Percentiles rank a stretch among this genome's conserved stretches.
Conservation (phyloP, 495 filamentous ascomycete species). For the Penicillium cosmopolitanum region DNA sequence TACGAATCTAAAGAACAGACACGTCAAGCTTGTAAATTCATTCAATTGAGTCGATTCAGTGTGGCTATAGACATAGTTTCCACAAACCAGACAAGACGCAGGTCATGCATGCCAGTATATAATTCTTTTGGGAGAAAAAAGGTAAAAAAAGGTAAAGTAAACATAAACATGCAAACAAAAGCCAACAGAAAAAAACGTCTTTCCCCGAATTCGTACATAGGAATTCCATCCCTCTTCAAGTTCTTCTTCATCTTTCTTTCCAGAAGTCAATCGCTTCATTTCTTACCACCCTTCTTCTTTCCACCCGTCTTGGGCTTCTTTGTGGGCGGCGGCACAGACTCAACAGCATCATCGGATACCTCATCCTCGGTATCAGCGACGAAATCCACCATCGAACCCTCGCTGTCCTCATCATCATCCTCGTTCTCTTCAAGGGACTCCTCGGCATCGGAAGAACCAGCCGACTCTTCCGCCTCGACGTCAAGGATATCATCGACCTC, state of each 20-base stretch:
- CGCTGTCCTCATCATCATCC: slow-evolving; percentile 47
- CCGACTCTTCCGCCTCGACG: slow-evolving; percentile 51
- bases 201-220: slow-evolving; percentile 6
- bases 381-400: slow-evolving; percentile 50
- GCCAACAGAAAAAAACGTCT: neutral
- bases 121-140: slow-evolving; percentile 6
- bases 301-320: slow-evolving; percentile 42
- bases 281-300: slow-evolving; percentile 42
- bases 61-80: slow-evolving; percentile 7
- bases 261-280: slow-evolving; percentile 19
- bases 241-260: too few species aligned
- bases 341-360: slow-evolving; percentile 40
- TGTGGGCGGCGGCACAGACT: slow-evolving; percentile 37
- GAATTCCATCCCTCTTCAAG: neutral
- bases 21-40: slow-evolving; percentile 1
- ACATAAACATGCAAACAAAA: slow-evolving; percentile 3
- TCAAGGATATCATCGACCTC: slow-evolving; percentile 44
- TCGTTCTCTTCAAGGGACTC: slow-evolving; percentile 51
- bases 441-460: slow-evolving; percentile 51
- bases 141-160: neutral
- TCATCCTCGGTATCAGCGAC: slow-evolving; percentile 51
- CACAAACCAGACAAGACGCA: slow-evolving; percentile 1
- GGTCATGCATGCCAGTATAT: slow-evolving; percentile 8
- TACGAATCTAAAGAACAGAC: too few species aligned
- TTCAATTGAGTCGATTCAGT: slow-evolving; percentile 4